A percentile compares a stretch with the other conserved stretches of the same genome.
Conservation (phyloP, 352 stramenopile species). For the Phytophthora pini region DNA sequence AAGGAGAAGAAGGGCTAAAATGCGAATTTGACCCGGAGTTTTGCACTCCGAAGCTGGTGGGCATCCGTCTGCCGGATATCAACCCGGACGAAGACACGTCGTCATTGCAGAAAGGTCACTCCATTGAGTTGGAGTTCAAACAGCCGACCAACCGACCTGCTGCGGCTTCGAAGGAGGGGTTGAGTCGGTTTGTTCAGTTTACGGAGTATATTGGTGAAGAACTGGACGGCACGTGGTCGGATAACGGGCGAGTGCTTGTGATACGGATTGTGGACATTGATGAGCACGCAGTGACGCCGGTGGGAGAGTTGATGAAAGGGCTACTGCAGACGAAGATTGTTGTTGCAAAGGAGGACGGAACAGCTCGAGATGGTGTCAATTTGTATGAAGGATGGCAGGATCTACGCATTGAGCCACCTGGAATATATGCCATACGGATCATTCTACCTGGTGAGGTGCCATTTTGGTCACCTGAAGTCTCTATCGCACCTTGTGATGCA, state of each 20-base stretch:
- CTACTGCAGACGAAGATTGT: conserved; percentile 37
- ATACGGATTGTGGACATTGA: conserved; percentile 54
- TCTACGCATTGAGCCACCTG: conserved; percentile 49
- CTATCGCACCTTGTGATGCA: conserved; percentile 24
- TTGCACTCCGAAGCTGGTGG: conserved; percentile 57
- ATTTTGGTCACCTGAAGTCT: conserved; percentile 30
- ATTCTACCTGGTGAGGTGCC: background rate
- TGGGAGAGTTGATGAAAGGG: conserved; percentile 51
- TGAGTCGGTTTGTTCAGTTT: conserved; percentile 60
- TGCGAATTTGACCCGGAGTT: conserved; percentile 66
- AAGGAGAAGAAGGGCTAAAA: conserved; percentile 23
- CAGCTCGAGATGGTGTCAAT: background rate
- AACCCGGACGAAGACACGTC: background rate
- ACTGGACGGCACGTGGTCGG: conserved; percentile 44
- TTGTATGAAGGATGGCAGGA: conserved; percentile 27
- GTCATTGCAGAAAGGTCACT: conserved; percentile 47
- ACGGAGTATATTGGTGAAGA: conserved; percentile 65
- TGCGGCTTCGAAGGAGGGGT: conserved; percentile 32
- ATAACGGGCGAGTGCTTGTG: conserved; percentile 46
- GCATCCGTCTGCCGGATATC: conserved; percentile 59
- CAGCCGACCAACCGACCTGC: conserved; percentile 57
- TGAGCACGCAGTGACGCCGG: conserved; percentile 38
- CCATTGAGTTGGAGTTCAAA: conserved; percentile 62
- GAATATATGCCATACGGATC: conserved; percentile 43
- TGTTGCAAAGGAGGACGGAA: background rate